Base-by-base conservation (phyloP, 345 rosid species). In the Brassica incana region DNA sequence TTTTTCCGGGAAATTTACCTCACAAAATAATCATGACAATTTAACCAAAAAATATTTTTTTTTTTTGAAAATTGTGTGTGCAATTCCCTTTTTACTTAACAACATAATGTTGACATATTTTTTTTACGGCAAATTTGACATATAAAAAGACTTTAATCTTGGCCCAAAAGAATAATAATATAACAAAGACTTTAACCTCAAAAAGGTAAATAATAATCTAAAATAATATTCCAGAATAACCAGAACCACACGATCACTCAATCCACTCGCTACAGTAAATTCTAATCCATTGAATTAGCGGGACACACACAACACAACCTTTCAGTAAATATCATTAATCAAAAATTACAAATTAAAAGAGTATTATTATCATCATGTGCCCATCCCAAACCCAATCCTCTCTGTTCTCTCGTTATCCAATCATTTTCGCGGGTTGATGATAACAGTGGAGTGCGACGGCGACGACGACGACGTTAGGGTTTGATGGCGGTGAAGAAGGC, bases 401-500 rank as follows among this genome's bases (percentile, higher is more conserved):
- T 68, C 60, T 33, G 30, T 7, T 36, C 8, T 78, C 61, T 75
- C 66, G 75, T 80, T 5, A 50, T 62, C 83, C 79, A 61, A 52
- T 56, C 72, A 56, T 75, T 50, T 69, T 5, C 61, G 10, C 61
- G 36, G 38, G n/a, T 75, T 62, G 68, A 80, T 65, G 83, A 56
- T 36, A 75, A 71, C 80, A 54, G 67, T 69, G 73, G 72, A 54
- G 30, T 27, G 8, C 27, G 78, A 15, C 79, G 65, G 8, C 75
- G 72, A 27, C 23, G 62, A 64, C 72, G 23, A 16, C 9, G 60
- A 50, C 56, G 72, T 52, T 75, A 74, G 72, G 80, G 73, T 54
- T 75, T 40, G 71, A 92, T 54, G 98, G 96, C 97, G 54, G 93
- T 86, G 64, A 91, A 89, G 90, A 92, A 88, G 71, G 84, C 85